These are phyloP conservation scores for Kazachstania viticola DNA, from an alignment of 805 yeast genomes.

Conservation along the genomic window DNA sequence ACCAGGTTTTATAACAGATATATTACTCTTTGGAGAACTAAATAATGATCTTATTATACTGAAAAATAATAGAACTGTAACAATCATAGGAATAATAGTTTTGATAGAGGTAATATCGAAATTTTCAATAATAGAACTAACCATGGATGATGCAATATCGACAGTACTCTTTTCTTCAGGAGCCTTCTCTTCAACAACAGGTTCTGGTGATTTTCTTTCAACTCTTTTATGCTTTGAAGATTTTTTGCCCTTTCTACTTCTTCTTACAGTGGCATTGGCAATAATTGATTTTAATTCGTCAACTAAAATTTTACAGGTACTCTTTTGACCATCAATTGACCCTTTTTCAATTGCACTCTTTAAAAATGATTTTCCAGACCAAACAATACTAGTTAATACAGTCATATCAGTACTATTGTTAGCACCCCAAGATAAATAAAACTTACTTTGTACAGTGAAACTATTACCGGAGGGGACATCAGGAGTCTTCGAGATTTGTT, in stretches of 20 bases:
- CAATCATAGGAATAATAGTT: constrained; percentile 5
- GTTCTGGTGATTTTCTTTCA: background rate
- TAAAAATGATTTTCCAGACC: constrained; percentile 71
- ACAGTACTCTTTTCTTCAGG: background rate
- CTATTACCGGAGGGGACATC: constrained; percentile 69
- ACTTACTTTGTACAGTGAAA: constrained; percentile 49
- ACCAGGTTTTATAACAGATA: constrained; percentile 16
- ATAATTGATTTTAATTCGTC: constrained; percentile 29
- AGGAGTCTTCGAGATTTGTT: constrained; percentile 50
- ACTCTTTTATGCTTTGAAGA: constrained; percentile 4
- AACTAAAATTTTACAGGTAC: constrained; percentile 36
- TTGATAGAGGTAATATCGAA: constrained; percentile 13
- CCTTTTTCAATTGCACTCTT: constrained; percentile 70
- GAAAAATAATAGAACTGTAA: constrained; percentile 4
- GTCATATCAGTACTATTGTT: constrained; percentile 41
- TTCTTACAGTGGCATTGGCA: constrained; percentile 10
- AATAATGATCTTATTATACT: constrained; percentile 5
- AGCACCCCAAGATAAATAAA: constrained; percentile 51
- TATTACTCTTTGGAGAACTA: constrained; percentile 2
- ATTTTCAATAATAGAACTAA: constrained; percentile 3
- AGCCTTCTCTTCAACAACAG: background rate
- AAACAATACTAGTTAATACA: constrained; percentile 47
- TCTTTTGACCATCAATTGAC: constrained; percentile 63
- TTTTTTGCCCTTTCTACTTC: constrained; percentile 5
- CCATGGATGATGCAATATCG: background rate